These are phyloP conservation scores for Galeopsis tetrahit DNA, from an alignment of 257 asterid species.

Conservation along the genomic window DNA sequence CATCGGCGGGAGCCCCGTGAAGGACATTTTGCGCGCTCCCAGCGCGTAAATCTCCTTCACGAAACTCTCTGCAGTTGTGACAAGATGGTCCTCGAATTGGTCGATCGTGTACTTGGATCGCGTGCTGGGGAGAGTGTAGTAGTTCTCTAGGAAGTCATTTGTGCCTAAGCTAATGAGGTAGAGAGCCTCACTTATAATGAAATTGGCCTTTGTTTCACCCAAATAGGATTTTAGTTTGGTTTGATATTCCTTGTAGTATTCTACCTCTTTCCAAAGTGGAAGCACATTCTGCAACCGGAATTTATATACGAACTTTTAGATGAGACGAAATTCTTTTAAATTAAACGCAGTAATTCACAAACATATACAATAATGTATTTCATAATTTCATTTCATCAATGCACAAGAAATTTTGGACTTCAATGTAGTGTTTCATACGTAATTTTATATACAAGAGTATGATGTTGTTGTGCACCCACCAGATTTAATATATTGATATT, in stretches of 20 bases:
- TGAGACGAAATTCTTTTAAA: no score
- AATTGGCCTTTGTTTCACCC: conserved; percentile 53
- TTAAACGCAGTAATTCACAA: no score
- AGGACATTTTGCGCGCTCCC: conserved; percentile 74
- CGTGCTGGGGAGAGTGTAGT: conserved; percentile 62
- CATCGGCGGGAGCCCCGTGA: conserved; percentile 89
- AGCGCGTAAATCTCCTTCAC: conserved; percentile 51
- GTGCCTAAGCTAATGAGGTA: conserved; percentile 84
- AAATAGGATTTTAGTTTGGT: conserved; percentile 46
- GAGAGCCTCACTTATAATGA: conserved; percentile 58
- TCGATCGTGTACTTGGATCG: conserved; percentile 62
- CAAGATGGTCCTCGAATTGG: conserved; percentile 54
- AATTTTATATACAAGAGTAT: neutral
- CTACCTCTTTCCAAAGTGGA: conserved; percentile 88
- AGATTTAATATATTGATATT: neutral
- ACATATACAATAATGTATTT: no score
- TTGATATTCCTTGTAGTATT: conserved; percentile 77
- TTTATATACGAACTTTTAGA: no score
- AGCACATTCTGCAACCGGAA: conserved; percentile 67
- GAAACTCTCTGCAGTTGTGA: conserved; percentile 58
- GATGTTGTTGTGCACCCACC: neutral
- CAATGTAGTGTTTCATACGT: neutral
- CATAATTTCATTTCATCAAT: no score
- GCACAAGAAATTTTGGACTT: no score
- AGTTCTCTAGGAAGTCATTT: conserved; percentile 90